Evolutionary conservation across 1,284 basidiomycete species (phyloP).

Genomic region (Amylostereum areolatum): DNA sequence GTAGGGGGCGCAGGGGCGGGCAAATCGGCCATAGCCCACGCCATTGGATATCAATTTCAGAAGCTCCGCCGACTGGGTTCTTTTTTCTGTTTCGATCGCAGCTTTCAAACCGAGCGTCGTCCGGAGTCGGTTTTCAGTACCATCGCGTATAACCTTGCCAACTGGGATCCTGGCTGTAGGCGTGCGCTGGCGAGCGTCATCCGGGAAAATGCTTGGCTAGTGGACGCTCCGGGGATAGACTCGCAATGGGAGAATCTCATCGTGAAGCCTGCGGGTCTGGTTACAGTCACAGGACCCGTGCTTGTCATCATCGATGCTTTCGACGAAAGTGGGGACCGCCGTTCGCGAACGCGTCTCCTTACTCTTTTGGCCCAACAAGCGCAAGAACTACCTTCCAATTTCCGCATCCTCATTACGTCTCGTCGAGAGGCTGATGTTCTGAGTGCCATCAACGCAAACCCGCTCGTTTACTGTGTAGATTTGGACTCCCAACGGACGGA

Average conservation of each 20-base stretch:
- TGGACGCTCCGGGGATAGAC: background rate
- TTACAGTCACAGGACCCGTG: conserved; percentile 10
- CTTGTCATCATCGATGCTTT: conserved; percentile 17
- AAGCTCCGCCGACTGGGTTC: conserved; percentile 15
- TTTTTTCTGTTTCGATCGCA: conserved; percentile 20
- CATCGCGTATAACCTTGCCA: conserved; percentile 12
- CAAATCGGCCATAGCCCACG: conserved; percentile 17
- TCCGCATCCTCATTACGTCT: conserved; percentile 10
- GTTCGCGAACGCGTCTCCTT: background rate
- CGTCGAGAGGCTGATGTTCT: conserved; percentile 9
- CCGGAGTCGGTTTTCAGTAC: conserved; percentile 14
- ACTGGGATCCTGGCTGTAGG: background rate
- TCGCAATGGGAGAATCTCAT: conserved; percentile 14
- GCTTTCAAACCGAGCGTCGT: background rate
- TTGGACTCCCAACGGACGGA: background rate
- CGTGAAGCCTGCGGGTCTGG: conserved; percentile 5
- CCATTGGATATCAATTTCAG: conserved; percentile 11
- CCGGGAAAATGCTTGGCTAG: background rate
- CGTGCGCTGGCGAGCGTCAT: background rate
- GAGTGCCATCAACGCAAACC: background rate
- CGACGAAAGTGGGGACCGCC: conserved; percentile 12
- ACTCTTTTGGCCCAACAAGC: background rate
- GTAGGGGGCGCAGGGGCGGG: conserved; percentile 14
- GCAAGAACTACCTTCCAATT: conserved; percentile 7
- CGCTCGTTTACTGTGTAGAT: background rate